Evolutionary conservation across 2,329 filamentous ascomycete species (phyloP).

Genomic region (Ophiostoma ulmi): DNA sequence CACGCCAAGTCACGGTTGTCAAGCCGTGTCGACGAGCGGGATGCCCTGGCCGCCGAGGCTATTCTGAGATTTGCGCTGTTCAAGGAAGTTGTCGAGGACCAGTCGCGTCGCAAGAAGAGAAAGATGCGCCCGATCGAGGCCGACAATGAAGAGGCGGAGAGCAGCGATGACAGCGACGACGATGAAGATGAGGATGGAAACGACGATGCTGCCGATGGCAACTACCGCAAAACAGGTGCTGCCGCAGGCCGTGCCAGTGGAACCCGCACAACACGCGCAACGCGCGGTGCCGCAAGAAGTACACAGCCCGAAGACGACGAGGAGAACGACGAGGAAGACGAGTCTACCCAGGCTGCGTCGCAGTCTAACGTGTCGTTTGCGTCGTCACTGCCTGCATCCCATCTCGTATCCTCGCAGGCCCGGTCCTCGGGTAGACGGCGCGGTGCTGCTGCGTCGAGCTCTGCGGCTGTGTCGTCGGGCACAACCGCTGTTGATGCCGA

Average conservation of each 20-base stretch:
- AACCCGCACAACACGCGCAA: conserved; percentile 32
- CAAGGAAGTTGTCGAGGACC: conserved; percentile 81
- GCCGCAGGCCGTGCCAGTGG: conserved; percentile 32
- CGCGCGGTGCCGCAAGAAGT: conserved; percentile 32
- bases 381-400: conserved; percentile 73
- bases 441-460: conserved; percentile 35
- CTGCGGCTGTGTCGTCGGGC: neutral
- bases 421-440: conserved; percentile 26
- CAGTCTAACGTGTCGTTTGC: conserved; percentile 65
- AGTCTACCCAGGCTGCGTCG: conserved; percentile 44
- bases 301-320: conserved; percentile 35
- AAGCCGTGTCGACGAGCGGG: conserved; percentile 79
- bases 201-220: conserved; percentile 46
- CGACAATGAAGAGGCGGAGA: conserved; percentile 55
- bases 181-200: conserved; percentile 25
- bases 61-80: conserved; percentile 94
- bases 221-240: conserved; percentile 40
- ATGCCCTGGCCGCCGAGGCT: conserved; percentile 79
- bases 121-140: conserved; percentile 51
- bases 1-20: conserved; percentile 91
- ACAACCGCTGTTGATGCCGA: conserved; percentile 26
- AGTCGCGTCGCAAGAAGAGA: conserved; percentile 78
- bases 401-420: conserved; percentile 42
- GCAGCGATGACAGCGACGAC: conserved; percentile 48
- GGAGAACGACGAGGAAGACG: conserved; percentile 43